phyloP scores from a whole-genome alignment of 202 grass and related monocot genomes.

The Schoenoplectus triqueter region DNA sequence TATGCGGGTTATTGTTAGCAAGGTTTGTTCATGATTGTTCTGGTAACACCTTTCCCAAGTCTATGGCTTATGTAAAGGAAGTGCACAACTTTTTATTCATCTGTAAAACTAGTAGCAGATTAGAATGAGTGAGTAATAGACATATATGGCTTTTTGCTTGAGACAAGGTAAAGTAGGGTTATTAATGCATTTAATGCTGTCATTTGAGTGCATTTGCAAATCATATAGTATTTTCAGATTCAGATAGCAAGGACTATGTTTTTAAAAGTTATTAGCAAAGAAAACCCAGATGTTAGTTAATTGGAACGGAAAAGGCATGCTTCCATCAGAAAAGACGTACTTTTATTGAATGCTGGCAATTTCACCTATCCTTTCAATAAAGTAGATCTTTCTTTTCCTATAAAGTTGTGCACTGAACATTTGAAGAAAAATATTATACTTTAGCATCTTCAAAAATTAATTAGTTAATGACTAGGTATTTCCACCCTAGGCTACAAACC shows the following conservation, averaged over 20 bases:
- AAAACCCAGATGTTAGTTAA: not conserved
- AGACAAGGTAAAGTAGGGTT: not conserved
- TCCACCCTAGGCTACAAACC: not conserved
- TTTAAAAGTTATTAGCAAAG: not conserved
- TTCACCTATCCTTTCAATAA: not conserved
- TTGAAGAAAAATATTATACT: not conserved
- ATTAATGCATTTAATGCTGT: too few relatives aligned
- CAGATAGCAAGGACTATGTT: too few relatives aligned
- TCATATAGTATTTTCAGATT: too few relatives aligned
- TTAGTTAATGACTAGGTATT: not conserved
- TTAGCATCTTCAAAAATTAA: not conserved
- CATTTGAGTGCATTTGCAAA: too few relatives aligned
- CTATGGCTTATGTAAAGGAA: not conserved
- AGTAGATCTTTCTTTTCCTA: not conserved
- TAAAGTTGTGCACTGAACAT: conserved; percentile 1
- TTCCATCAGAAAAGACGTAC: not conserved
- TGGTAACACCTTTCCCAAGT: not conserved
- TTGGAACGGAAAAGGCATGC: not conserved
- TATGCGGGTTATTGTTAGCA: too few relatives aligned
- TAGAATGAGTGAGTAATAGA: not conserved
- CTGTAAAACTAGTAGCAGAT: not conserved
- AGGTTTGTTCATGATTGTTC: not conserved
- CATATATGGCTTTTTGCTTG: not conserved
- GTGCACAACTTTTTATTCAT: not conserved
- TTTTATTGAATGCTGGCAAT: not conserved